Evolutionary conservation across 2,329 filamentous ascomycete genomes (phyloP), one percentile per base, ranked within the genome.

Genomic region (Sarocladium strictum): DNA sequence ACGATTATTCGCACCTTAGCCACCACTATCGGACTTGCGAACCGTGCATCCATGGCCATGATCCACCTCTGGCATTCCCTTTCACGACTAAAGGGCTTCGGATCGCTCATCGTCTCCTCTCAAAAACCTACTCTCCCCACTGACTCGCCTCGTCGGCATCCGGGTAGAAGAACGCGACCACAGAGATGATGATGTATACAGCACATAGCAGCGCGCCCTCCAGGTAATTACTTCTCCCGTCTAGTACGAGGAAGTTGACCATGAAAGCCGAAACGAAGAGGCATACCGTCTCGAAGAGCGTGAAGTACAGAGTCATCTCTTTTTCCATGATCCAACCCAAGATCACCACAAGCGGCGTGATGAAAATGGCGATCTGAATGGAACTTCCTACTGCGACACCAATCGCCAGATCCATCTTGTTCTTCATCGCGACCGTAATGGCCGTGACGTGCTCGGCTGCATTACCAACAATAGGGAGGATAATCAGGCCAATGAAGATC

Each of bases 271-370:
- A 88, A 53, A 93, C 83, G 69, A 95, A 95, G 63, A 95, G 80
- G 55, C 87, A 89, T 21, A 94, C 87, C 0, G 90, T 95, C 78
- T 95, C 90, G 69, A 95, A 96, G 50, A 90, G 79, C 57, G 90
- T 90, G 69, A 95, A 95, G 73, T 93, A 91, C 32, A 95, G 77
- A 26, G 86, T 81, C 84, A 89, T 88, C n/a, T 84, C 76, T 57
- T 79, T 80, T 57, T 77, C 71, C 67, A 88, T 79, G 57, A 78
- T 79, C 86, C 86, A 89, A n/a, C 85, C 86, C 19, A 89, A 73
- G 23, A 89, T 81, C 29, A 89, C 85, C 29, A 88, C 78, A 17
- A 89, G 72, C 0, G 86, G 86, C 3, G 85, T 88, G 53, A 89
- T 77, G 64, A 89, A 86, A 7, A 89, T 73, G 14, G 85, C 81